These are phyloP conservation scores for Coemansia umbellata DNA, from an alignment of 192 early-diverging fungal genomes.

Conservation along the genomic window DNA sequence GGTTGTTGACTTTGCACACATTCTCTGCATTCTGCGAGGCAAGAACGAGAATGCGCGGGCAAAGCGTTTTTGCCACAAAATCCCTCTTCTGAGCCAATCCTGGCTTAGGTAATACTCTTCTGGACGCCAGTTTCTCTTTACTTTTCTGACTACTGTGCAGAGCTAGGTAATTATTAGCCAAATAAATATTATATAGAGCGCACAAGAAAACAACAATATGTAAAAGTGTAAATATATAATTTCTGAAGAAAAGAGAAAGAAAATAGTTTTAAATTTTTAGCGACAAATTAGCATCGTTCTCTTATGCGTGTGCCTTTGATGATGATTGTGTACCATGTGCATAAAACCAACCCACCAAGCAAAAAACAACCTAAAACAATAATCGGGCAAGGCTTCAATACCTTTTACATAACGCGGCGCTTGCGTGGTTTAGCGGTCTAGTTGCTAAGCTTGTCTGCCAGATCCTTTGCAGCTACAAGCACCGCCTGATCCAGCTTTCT, in stretches of 20 bases:
- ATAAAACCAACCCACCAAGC: no score
- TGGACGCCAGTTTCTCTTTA: conserved; percentile 26
- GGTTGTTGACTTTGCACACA: conserved; percentile 28
- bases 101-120: conserved; percentile 46
- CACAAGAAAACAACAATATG: neutral
- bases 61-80: conserved; percentile 46
- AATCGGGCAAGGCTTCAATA: no score
- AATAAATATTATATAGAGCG: neutral
- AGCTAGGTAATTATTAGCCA: no score
- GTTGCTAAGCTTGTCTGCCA: conserved; percentile 39
- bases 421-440: no score
- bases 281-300: no score
- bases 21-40: conserved; percentile 23
- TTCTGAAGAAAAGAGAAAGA: no score
- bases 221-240: neutral
- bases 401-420: no score
- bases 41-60: conserved; percentile 46
- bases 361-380: no score
- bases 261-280: no score
- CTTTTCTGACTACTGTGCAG: no score
- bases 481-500: conserved; percentile 48
- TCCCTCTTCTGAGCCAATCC: conserved; percentile 41
- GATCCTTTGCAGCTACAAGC: conserved; percentile 37
- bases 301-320: no score
- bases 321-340: no score